phyloP scores from a whole-genome alignment of 164 flowering plant species.

The Paratinospora sagittata region DNA sequence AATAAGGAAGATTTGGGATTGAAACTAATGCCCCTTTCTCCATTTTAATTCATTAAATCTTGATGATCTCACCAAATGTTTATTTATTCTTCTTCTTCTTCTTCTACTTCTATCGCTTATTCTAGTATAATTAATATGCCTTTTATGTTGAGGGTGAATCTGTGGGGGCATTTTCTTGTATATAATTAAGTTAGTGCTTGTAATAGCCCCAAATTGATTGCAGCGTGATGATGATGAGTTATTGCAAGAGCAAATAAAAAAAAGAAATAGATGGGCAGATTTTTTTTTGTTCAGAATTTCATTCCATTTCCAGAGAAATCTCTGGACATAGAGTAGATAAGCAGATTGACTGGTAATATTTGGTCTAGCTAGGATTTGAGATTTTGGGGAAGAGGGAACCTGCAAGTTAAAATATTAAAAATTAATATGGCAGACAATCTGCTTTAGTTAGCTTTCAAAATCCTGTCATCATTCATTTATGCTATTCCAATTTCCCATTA shows the following conservation, averaged over 20 bases:
- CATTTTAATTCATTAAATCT: not conserved
- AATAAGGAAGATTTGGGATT: conserved; percentile 70
- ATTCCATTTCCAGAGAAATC: too few species aligned
- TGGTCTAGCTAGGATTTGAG: not conserved
- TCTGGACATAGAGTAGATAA: too few species aligned
- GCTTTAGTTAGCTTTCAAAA: not conserved
- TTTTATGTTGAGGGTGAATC: not conserved
- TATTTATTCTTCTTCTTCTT: not conserved
- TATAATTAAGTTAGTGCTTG: not conserved
- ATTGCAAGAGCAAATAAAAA: too few species aligned
- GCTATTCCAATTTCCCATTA: not conserved
- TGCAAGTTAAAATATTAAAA: too few species aligned
- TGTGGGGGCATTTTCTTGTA: not conserved
- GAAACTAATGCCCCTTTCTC: conserved; percentile 81
- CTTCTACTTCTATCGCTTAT: not conserved
- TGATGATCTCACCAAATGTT: not conserved
- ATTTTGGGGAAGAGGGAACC: too few species aligned
- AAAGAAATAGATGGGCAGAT: too few species aligned
- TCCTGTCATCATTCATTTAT: not conserved
- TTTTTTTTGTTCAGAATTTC: too few species aligned
- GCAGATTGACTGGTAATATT: too few species aligned
- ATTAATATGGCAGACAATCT: too few species aligned
- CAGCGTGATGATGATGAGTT: not conserved
- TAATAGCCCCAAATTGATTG: not conserved
- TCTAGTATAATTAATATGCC: too few species aligned